phyloP scores from a whole-genome alignment of 1,284 basidiomycete genomes.

The Tilletia horrida region DNA sequence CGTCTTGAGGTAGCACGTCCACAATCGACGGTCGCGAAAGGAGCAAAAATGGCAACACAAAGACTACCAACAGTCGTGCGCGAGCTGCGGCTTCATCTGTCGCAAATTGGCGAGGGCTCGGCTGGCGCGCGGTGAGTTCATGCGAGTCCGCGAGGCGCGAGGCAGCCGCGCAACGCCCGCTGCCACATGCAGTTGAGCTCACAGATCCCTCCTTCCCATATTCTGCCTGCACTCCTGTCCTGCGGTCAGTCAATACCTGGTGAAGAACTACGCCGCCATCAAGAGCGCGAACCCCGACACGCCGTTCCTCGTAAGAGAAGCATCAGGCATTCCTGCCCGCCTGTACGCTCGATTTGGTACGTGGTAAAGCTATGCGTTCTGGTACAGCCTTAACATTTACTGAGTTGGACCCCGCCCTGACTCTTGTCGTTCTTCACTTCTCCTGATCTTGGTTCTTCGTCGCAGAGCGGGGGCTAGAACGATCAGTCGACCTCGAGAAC shows the following conservation, averaged over 20 bases:
- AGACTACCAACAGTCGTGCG: slow-evolving; percentile 46
- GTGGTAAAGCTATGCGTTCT: too few species aligned
- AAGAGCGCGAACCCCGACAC: slow-evolving; percentile 52
- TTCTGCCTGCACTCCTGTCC: not conserved
- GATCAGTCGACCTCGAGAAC: slow-evolving; percentile 47
- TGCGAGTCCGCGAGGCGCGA: not conserved
- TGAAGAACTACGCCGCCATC: slow-evolving; percentile 47
- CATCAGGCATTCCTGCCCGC: slow-evolving; percentile 47
- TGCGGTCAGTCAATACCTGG: slow-evolving; percentile 48
- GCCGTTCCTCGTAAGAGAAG: slow-evolving; percentile 53
- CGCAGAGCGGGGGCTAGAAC: slow-evolving; percentile 50
- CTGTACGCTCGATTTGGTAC: slow-evolving; percentile 52
- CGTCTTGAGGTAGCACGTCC: too few species aligned
- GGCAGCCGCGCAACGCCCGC: not conserved
- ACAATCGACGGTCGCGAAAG: too few species aligned
- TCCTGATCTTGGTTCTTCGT: not conserved
- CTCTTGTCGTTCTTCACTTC: too few species aligned
- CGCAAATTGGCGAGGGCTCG: slow-evolving; percentile 47
- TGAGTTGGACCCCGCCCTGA: too few species aligned
- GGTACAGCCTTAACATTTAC: too few species aligned
- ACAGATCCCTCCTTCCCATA: slow-evolving; percentile 10
- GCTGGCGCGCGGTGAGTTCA: slow-evolving; percentile 50
- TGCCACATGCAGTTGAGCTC: not conserved
- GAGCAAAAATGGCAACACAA: slow-evolving; percentile 38
- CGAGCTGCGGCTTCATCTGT: slow-evolving; percentile 52